These are phyloP conservation scores for Ganoderma lucidum DNA, from an alignment of 1,284 basidiomycete genomes.

Conservation along the genomic window DNA sequence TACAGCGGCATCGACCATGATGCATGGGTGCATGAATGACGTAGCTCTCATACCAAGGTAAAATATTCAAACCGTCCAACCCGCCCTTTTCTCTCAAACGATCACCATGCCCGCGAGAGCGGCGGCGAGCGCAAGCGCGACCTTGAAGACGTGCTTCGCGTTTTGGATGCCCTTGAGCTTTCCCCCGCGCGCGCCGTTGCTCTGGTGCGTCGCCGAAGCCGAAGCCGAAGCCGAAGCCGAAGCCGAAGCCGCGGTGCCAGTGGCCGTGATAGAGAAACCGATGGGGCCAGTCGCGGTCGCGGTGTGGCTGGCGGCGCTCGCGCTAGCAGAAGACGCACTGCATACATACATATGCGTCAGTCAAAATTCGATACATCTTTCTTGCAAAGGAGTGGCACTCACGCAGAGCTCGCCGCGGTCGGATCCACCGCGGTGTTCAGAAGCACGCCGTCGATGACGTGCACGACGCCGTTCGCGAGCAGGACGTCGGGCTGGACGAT, in stretches of 20 bases:
- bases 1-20: too few relatives aligned
- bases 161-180: not conserved
- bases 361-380: not conserved
- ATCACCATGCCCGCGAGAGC: not conserved
- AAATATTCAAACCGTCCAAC: too few relatives aligned
- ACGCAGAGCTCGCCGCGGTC: constrained; percentile 66
- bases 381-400: constrained; percentile 25
- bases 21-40: too few relatives aligned
- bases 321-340: constrained; percentile 31
- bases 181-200: not conserved
- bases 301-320: constrained; percentile 23
- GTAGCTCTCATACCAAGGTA: too few relatives aligned
- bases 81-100: not conserved
- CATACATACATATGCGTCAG: not conserved
- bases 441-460: constrained; percentile 73
- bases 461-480: constrained; percentile 75
- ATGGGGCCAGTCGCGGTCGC: constrained; percentile 29
- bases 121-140: not conserved
- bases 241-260: not conserved
- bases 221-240: not conserved
- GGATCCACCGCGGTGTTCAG: constrained; percentile 59
- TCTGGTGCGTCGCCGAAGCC: not conserved
- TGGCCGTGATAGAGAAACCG: constrained; percentile 26
- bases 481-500: constrained; percentile 74
- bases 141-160: not conserved